These are phyloP conservation scores for Bullera alba DNA, from an alignment of 768 basidiomycete species.

Conservation along the genomic window DNA sequence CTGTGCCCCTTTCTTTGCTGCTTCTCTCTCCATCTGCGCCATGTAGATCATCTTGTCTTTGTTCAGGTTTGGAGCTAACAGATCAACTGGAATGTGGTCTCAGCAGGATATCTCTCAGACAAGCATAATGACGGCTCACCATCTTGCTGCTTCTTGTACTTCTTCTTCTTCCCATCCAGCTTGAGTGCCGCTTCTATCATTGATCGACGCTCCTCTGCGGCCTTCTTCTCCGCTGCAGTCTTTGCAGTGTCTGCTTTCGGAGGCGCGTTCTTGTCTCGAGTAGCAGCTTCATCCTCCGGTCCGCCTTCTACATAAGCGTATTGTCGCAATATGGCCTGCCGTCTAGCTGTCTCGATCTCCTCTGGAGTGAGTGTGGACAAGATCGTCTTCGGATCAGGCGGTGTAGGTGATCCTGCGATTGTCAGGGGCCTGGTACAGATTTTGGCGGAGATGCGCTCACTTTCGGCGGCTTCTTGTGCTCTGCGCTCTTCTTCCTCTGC, in stretches of 20 bases:
- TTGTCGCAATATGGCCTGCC: constrained; percentile 33
- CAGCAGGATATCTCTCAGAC: neutral
- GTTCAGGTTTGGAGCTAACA: constrained; percentile 45
- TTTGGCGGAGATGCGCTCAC: neutral
- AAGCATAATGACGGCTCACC: constrained; percentile 14
- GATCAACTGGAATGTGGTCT: constrained; percentile 26
- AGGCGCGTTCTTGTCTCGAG: constrained; percentile 22
- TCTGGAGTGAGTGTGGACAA: constrained; percentile 26
- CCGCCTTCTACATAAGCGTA: constrained; percentile 43
- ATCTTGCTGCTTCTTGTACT: constrained; percentile 39
- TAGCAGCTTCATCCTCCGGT: constrained; percentile 1
- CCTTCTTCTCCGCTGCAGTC: constrained; percentile 39
- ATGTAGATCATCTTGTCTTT: constrained; percentile 35
- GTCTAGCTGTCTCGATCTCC: constrained; percentile 37
- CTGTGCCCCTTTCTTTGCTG: constrained; percentile 27
- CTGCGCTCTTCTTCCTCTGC: constrained; percentile 6
- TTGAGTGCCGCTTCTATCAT: constrained; percentile 36
- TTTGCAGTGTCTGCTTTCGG: constrained; percentile 9
- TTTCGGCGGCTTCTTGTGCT: constrained; percentile 4
- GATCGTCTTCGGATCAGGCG: constrained; percentile 7
- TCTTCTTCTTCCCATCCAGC: constrained; percentile 42
- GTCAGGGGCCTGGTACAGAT: neutral
- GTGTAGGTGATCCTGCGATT: neutral
- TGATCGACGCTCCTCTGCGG: constrained; percentile 32
- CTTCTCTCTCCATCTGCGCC: constrained; percentile 38